Percentiles rank a stretch among this genome's conserved stretches.
Evolutionary conservation across 2,329 filamentous ascomycete genomes (phyloP).

Genomic region (Rutstroemia sydowiana): DNA sequence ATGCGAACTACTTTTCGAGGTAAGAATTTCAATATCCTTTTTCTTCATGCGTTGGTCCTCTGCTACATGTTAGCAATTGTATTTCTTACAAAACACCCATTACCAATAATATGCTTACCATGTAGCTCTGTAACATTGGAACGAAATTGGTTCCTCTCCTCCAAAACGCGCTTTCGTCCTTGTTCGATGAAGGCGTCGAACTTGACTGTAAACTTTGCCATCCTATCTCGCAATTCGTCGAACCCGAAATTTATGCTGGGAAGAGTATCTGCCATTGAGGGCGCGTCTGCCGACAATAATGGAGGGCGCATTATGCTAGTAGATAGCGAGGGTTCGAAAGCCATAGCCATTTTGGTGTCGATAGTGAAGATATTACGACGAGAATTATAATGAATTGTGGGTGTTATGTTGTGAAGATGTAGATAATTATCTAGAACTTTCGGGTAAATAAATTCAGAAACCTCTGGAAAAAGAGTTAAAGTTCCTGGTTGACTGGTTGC

Average conservation of each 20-base stretch:
- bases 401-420: too few species aligned
- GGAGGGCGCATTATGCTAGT: slow-evolving; percentile 41
- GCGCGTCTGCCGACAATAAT: slow-evolving; percentile 48
- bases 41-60: slow-evolving; percentile 89
- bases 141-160: slow-evolving; percentile 90
- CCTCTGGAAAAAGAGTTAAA: too few species aligned
- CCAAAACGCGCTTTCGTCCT: slow-evolving; percentile 78
- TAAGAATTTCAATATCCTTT: slow-evolving; percentile 76
- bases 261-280: slow-evolving; percentile 68
- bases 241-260: slow-evolving; percentile 94
- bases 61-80: slow-evolving; percentile 32
- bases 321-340: slow-evolving; percentile 64
- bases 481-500: too few species aligned
- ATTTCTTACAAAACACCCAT: not conserved
- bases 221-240: slow-evolving; percentile 88
- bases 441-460: not conserved
- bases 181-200: slow-evolving; percentile 95
- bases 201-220: slow-evolving; percentile 82
- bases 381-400: not conserved
- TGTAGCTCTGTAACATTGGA: slow-evolving; percentile 84
- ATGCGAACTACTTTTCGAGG: slow-evolving; percentile 62
- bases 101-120: slow-evolving; percentile 54
- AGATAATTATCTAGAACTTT: not conserved
- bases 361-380: not conserved
- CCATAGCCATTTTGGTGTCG: slow-evolving; percentile 41